Evolutionary conservation across 2,329 filamentous ascomycete species (phyloP), one percentile per base, ranked within the genome.

Genomic region (Colletotrichum liaoningense): DNA sequence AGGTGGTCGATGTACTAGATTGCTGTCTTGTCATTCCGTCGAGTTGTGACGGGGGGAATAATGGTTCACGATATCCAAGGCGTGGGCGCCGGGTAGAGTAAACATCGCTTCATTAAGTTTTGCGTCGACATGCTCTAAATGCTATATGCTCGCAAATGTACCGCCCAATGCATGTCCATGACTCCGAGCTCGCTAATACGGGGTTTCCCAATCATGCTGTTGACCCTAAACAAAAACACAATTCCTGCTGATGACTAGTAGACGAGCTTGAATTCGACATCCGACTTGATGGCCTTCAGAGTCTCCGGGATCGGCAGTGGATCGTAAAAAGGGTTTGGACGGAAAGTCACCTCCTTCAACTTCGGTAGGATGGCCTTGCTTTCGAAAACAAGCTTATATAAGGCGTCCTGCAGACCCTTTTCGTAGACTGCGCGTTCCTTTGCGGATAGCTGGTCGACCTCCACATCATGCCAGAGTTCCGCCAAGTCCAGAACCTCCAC

Each of bases 371-470:
- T 2, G 3, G 63, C 55, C n/a, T 63, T 67, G 24, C 68, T 74
- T 16, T 58, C 63, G 14, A 74, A 68, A 1, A 85, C 81, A 0
- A 79, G 84, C 6, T 80, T 77, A 1, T 76, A 52, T 49, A 85
- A 68, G 1, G 76, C 78, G 0, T 68, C 56, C 54, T 86, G 84
- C 2, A 84, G 72, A 9, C 77, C 67, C 4, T 77, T 58, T 2
- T 80, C 78, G 67, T 83, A 84, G 4, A 59, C 35, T 38, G 30
- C 19, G 8, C 72, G 72, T 22, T 66, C 58, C 35, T 58, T 62
- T 22, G 26, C 4, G 9, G 68, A 63, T 4, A 74, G 33, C 52
- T 63, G 65, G 57, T 67, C 68, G 3, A 68, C 60, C 42, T 74
- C 72, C n/a, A 63, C 63, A 2, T 74, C 72, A 35, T 63, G 57